These are phyloP conservation scores for Pneumocystis sp. DNA, from an alignment of 1,139 yeast species.

Conservation along the genomic window DNA sequence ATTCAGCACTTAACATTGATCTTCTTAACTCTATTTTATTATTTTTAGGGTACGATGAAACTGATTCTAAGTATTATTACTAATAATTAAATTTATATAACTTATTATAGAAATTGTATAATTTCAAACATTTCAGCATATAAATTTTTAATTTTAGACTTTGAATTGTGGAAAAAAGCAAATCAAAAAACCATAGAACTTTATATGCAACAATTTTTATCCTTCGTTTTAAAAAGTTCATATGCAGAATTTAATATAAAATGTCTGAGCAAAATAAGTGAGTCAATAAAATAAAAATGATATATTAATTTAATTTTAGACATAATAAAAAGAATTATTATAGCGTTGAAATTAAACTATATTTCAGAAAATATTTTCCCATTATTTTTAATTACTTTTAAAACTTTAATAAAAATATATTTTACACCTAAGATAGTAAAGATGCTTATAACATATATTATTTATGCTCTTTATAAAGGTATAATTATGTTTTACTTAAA, in stretches of 20 bases:
- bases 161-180: conserved; percentile 35
- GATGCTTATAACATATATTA: conserved; percentile 30
- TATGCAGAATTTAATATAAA: conserved; percentile 35
- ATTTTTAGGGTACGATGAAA: conserved; percentile 33
- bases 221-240: conserved; percentile 33
- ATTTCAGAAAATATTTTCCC: conserved; percentile 27
- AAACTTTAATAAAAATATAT: conserved; percentile 27
- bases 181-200: conserved; percentile 34
- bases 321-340: conserved; percentile 38
- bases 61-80: conserved; percentile 21
- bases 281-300: neutral
- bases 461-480: conserved; percentile 3
- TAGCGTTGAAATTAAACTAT: conserved; percentile 33
- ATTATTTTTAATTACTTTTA: conserved; percentile 27
- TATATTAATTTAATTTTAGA: conserved; percentile 13
- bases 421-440: conserved; percentile 30
- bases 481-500: neutral
- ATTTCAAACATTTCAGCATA: conserved; percentile 35
- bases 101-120: conserved; percentile 25
- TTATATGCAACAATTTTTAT: conserved; percentile 41
- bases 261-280: conserved; percentile 37
- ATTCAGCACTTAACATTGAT: conserved; percentile 19
- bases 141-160: conserved; percentile 32
- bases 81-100: neutral
- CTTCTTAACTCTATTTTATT: conserved; percentile 30